Base-by-base conservation (phyloP, 2,329 filamentous ascomycete species). In the Colletotrichum sidae region DNA sequence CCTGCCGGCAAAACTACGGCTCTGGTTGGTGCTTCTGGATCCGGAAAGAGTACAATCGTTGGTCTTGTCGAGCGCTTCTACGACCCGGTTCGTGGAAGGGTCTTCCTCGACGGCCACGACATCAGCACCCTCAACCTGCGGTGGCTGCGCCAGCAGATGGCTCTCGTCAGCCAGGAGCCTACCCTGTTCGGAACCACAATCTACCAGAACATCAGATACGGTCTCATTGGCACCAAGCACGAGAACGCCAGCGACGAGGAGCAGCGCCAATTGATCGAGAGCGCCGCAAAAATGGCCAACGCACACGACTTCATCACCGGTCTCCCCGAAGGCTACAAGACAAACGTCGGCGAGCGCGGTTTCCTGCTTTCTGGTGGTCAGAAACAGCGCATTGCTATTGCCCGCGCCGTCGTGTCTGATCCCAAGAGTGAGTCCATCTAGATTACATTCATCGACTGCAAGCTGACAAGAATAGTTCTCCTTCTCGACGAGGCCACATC, bases 301-400 rank as follows among this genome's bases (percentile, higher is more conserved):
- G 95, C 95, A 1, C 94, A 98, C 75, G 94, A 97, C 69, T 99
- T 99, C 75, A 90, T 99, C 69, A 86, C 83, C 6, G 79, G 85
- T 11, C 85, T 98, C 1, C 94, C 96, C 0, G 92, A 98, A 70
- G 92, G 92, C 2, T 98, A 98, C 72, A 88, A 97, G 69, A 98
- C 96, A 0, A 90, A 96, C 69, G 95, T 98, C n/a, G 96, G 96
- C 61, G 94, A 98, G 77, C 90, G 94, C 68, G 96, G 96, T 9
- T 97, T 97, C 75, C 81, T 97, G 56, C 84, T 99, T 8, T 97
- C 93, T 60, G 96, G 96, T 76, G 96, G 96, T 41, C 96, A 99
- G 79, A 97, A 97, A 78, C 96, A 98, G 79, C 92, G 96, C 71
- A 96, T 98, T 73, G 94, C 95, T 11, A 97, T 98, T 77, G 94